Conservation (phyloP, 192 early-diverging fungal species). For the Coemansia sp. region DNA sequence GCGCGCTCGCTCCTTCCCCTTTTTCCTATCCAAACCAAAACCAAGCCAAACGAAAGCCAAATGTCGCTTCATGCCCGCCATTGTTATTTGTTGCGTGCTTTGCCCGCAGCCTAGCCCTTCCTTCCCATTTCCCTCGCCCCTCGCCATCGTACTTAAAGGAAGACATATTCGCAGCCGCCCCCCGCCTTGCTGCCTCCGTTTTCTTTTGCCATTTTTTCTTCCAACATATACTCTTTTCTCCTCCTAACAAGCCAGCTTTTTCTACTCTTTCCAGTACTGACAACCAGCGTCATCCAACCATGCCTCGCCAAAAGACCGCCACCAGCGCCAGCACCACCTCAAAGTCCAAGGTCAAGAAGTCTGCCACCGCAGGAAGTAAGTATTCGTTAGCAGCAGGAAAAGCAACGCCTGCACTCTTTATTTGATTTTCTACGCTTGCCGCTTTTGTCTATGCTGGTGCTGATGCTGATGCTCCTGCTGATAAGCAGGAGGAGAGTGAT, state of each 20-base stretch:
- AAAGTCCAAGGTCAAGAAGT: slow-evolving; percentile 17
- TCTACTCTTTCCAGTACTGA: background rate
- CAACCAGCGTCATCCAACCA: slow-evolving; percentile 2
- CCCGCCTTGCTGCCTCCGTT: slow-evolving; percentile 14
- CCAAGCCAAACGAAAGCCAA: background rate
- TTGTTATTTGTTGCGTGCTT: too few relatives aligned
- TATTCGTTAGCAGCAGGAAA: background rate
- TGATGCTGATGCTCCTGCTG: too few relatives aligned
- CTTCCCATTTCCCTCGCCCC: slow-evolving; percentile 7
- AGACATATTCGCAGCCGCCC: slow-evolving; percentile 8
- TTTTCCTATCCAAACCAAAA: background rate
- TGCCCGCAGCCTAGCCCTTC: slow-evolving; percentile 7
- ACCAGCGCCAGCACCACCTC: slow-evolving; percentile 15
- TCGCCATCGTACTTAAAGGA: slow-evolving; percentile 23
- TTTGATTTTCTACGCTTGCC: background rate
- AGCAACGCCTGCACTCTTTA: background rate
- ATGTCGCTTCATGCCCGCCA: background rate
- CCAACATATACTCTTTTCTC: slow-evolving; percentile 3
- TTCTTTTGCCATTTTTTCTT: slow-evolving; percentile 1
- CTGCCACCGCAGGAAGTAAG: slow-evolving; percentile 2
- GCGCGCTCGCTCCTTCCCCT: background rate
- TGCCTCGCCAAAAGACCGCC: slow-evolving; percentile 30
- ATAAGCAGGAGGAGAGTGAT: background rate
- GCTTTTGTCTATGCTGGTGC: background rate
- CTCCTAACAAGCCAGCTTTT: background rate